phyloP scores from a whole-genome alignment of 495 filamentous ascomycete species.

The Aspergillus incahuasiensis region DNA sequence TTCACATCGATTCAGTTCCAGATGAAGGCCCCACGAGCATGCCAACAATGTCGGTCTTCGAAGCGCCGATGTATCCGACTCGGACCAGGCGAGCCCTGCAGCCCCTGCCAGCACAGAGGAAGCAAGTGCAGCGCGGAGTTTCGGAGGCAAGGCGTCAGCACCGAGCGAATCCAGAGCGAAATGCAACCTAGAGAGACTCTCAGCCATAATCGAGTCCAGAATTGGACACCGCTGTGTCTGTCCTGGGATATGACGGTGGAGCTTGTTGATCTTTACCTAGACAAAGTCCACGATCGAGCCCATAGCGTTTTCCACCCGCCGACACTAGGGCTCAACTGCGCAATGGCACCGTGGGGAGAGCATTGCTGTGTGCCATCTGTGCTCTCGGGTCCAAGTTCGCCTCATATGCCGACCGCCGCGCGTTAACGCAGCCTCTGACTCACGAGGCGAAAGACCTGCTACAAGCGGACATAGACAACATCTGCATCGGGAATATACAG shows the following conservation, averaged over 20 bases:
- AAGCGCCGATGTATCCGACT: too few species aligned
- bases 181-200: too few species aligned
- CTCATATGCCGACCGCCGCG: not conserved
- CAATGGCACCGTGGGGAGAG: not conserved
- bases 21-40: too few species aligned
- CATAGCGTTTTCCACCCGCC: conserved; percentile 6
- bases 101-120: too few species aligned
- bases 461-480: not conserved
- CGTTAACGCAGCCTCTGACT: not conserved
- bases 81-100: too few species aligned
- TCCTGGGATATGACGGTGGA: not conserved
- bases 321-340: not conserved
- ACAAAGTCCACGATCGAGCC: conserved; percentile 5
- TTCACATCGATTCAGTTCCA: too few species aligned
- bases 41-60: too few species aligned
- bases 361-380: not conserved
- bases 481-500: conserved; percentile 3
- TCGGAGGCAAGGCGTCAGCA: too few species aligned
- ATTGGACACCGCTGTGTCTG: too few species aligned
- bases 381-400: not conserved
- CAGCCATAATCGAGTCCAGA: too few species aligned
- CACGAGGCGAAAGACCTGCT: not conserved
- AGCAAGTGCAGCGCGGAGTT: too few species aligned
- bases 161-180: too few species aligned
- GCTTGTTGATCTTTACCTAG: not conserved